These are phyloP conservation scores for Fusarium newnesense DNA, from an alignment of 2,329 filamentous ascomycete species.

Conservation along the genomic window DNA sequence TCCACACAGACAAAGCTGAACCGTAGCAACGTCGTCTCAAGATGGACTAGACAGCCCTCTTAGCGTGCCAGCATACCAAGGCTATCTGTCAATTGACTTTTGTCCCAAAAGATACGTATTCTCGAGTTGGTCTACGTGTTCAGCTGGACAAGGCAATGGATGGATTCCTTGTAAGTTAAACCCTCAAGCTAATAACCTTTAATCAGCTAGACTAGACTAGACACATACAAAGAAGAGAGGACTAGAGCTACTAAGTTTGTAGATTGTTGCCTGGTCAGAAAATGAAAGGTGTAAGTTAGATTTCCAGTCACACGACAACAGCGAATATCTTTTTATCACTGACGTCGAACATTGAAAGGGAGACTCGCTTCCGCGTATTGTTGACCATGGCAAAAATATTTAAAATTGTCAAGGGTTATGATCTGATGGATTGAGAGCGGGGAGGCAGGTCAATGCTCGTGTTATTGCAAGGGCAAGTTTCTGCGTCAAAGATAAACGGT, in stretches of 20 bases:
- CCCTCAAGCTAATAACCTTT: slow-evolving; percentile 7
- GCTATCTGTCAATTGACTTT: slow-evolving; percentile 9
- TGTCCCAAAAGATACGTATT: not conserved
- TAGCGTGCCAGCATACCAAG: slow-evolving; percentile 8
- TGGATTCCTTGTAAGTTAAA: not conserved
- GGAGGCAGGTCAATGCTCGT: slow-evolving; percentile 14
- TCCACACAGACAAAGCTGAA: slow-evolving; percentile 10
- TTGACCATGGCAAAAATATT: slow-evolving; percentile 4
- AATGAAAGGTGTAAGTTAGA: not conserved
- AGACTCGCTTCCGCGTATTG: slow-evolving; percentile 1
- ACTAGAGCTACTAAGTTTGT: not conserved
- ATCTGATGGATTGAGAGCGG: slow-evolving; percentile 30
- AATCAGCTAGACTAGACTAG: not conserved
- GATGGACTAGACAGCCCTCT: slow-evolving; percentile 12
- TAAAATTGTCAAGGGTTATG: slow-evolving; percentile 35
- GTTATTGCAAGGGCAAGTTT: slow-evolving; percentile 13
- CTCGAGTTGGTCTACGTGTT: slow-evolving; percentile 6
- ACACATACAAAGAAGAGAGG: not conserved
- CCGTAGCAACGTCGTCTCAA: slow-evolving; percentile 7
- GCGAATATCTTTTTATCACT: not conserved
- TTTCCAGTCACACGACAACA: slow-evolving; percentile 17
- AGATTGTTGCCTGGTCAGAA: slow-evolving; percentile 18
- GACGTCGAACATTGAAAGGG: slow-evolving; percentile 22
- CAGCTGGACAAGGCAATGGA: slow-evolving; percentile 7
- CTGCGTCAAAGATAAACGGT: slow-evolving; percentile 19